Base-by-base conservation (phyloP, 1,284 basidiomycete species). In the Jaminaea rosea region DNA sequence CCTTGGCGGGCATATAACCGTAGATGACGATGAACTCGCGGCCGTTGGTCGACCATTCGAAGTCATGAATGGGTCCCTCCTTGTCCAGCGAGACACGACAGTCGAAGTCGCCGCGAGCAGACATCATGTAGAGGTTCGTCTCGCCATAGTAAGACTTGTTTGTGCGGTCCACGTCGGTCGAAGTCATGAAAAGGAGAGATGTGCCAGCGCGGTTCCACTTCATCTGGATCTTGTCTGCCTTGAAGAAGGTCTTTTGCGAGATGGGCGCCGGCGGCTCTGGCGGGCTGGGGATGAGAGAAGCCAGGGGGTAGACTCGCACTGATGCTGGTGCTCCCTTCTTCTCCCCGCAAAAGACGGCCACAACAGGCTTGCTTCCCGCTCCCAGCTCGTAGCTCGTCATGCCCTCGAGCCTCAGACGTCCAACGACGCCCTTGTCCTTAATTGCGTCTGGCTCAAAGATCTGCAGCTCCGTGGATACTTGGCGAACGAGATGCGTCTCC, bases 81-180 rank as follows among this genome's bases (percentile, higher is more conserved):
- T 94, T 96, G 78, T 97, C 92, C 34, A 97, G 80, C 3, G 84
- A 82, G 29, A 98, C 86, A 24, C 89, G 81, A 73, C 88, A 91
- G 74, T 97, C 92, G 64, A 92, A 97, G 63, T 88, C 87, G 31
- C 93, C 92, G n/a, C 88, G 84, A n/a, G 90, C 84, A 57, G 84
- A 88, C 62, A 97, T 82, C 44, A 97, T 81, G 76, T 94, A 97
- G 64, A 98, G 78, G 60, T 90, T 88, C 8, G 91, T 94, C 78
- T 97, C 92, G 55, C 93, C 94, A 63, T 97, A 98, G 76, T 98
- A 98, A 67, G 86, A 92, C 80, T 89, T 96, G 76, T 93, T 93
- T 28, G 88, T 87, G 75, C 88, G 88, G 75, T 98, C 93, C 53
- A 97, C 91, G 65, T 98, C 94, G 6, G 90, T 93, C 65, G 92